These are phyloP conservation scores for Metschnikowia sp. DNA, from an alignment of 805 yeast genomes.

Conservation along the genomic window DNA sequence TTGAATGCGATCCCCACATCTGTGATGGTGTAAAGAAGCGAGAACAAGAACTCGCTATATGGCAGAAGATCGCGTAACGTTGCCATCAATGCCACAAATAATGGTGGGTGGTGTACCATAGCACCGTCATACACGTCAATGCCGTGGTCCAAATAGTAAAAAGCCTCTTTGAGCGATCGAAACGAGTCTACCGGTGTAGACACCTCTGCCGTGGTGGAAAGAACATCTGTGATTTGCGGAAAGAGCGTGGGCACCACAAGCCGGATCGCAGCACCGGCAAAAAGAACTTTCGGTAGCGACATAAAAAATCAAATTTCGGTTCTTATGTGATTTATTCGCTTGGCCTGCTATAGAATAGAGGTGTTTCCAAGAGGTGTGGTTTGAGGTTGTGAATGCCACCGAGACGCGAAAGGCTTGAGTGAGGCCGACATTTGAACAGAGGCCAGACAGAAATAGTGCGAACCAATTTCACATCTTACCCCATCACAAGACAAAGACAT, in stretches of 20 bases:
- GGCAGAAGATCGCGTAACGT: conserved; percentile 23
- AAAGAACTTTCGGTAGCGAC: conserved; percentile 18
- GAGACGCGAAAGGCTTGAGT: too few relatives aligned
- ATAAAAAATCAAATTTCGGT: neutral
- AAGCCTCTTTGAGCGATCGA: conserved; percentile 41
- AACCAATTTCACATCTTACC: too few relatives aligned
- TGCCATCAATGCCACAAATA: conserved; percentile 51
- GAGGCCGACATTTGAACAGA: too few relatives aligned
- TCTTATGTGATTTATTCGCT: too few relatives aligned
- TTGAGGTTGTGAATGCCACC: too few relatives aligned
- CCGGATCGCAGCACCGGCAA: conserved; percentile 24
- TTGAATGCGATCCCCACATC: conserved; percentile 59
- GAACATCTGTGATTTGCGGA: conserved; percentile 26
- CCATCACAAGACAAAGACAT: too few relatives aligned
- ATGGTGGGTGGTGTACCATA: conserved; percentile 81
- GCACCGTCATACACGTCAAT: conserved; percentile 80
- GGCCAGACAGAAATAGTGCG: too few relatives aligned
- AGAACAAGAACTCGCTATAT: conserved; percentile 20
- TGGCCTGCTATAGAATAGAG: too few relatives aligned
- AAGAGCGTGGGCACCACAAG: conserved; percentile 33
- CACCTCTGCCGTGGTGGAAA: conserved; percentile 37
- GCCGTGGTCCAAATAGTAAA: conserved; percentile 39
- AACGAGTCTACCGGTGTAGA: conserved; percentile 75
- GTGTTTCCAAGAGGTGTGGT: too few relatives aligned
- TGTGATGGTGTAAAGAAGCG: conserved; percentile 50